Evolutionary conservation across 2,329 filamentous ascomycete species (phyloP), one percentile per base, ranked within the genome.

Genomic region (Xylariales sp.): DNA sequence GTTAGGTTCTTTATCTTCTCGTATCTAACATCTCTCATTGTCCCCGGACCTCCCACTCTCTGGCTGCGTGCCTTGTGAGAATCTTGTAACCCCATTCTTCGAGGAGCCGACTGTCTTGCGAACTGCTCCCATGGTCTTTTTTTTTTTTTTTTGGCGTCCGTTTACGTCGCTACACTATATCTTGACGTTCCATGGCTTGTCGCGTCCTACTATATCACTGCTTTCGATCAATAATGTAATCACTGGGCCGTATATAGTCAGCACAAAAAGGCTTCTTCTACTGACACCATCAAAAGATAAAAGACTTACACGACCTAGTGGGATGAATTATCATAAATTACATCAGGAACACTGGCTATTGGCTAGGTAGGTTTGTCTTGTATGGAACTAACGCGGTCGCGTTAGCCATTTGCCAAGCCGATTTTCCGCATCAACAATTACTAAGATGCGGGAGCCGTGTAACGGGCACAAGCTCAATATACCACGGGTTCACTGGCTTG

Each of bases 401-500:
- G n/a, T 49, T 61, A 10, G n/a, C 23, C 12, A 18, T 43, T 14
- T 10, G 18, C 23, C 2, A 18, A 16, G 46, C 12, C 18, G 43
- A 5, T 12, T 55, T 55, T 41, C 36, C 5, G 14, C 16, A 2
- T 5, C 18, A 49, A n/a, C 1, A 60, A 52, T 23, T 56, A 28
- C 9, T 30, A 18, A 28, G 50, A 49, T 39, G 39, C 4, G 36
- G 16, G 23, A 43, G 14, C 18, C 0, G 30, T 62, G 53, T 23
- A 23, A 18, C 14, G 30, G n/a, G 30, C 34, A 57, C 32, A 48
- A 41, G 18, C 28, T 5, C 18, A n/a, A 46, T 14, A 48, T 65
- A 55, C 56, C 55, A 53, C 57, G 43, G 53, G n/a, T 55, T 66
- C 58, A 12, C 46, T 16, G 18, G 39, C 34, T 14, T n/a, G 41